Conservation (phyloP, 2,329 filamentous ascomycete species). For the Emmonsia crescens region DNA sequence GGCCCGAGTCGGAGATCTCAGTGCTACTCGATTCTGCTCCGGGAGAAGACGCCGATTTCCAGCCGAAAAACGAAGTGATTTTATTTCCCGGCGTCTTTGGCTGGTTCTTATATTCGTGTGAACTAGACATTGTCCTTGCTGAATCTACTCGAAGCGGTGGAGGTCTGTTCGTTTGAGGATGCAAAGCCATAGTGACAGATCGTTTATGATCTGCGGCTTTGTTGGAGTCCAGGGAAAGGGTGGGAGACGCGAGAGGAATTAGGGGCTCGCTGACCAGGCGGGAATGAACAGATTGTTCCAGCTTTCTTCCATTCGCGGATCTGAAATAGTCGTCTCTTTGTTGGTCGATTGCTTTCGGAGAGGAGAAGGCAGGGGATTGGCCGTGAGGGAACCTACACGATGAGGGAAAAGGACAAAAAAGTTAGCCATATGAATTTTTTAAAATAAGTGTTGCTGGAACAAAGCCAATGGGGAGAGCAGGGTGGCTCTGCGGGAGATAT, state of each 20-base stretch:
- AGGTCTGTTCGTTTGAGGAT: constrained; percentile 30
- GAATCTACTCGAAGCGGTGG: constrained; percentile 37
- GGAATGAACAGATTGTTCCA: constrained; percentile 21
- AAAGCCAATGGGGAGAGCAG: constrained; percentile 3
- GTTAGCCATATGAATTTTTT: constrained; percentile 16
- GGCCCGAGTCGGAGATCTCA: constrained; percentile 50
- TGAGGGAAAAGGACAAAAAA: constrained; percentile 16
- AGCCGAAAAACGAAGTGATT: constrained; percentile 57
- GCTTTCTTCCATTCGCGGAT: constrained; percentile 28
- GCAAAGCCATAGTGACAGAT: constrained; percentile 35
- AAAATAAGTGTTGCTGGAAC: constrained; percentile 3
- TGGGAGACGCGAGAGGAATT: constrained; percentile 57
- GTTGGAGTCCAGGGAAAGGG: constrained; percentile 8
- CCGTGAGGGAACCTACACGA: constrained; percentile 31
- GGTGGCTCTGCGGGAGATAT: background rate
- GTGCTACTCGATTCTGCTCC: constrained; percentile 50
- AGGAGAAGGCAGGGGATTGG: constrained; percentile 17
- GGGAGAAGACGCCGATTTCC: constrained; percentile 47
- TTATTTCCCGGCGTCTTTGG: constrained; percentile 46
- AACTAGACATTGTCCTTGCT: constrained; percentile 25
- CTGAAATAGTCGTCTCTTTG: constrained; percentile 17
- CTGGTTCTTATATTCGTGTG: constrained; percentile 25
- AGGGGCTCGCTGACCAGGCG: constrained; percentile 36
- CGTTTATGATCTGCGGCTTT: constrained; percentile 20
- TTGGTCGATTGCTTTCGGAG: constrained; percentile 11